Evolutionary conservation across 73 alveolate species (phyloP), one percentile per base, ranked within the genome.

Genomic region (Symbiodinium natans): DNA sequence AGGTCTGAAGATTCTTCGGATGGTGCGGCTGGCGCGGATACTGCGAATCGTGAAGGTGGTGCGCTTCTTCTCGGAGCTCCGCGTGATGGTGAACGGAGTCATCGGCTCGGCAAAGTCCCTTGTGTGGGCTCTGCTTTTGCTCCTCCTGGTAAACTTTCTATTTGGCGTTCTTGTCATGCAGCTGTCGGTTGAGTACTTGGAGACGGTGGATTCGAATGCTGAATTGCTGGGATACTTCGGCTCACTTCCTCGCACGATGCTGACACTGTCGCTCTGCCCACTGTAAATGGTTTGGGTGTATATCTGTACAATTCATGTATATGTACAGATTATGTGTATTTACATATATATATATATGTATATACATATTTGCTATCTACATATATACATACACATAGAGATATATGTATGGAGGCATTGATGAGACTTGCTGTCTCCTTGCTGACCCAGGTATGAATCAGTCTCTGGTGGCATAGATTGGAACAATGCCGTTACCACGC

Each of bases 21-120:
- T 89, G 96, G 96, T 89, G 36, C 96, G 96, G 19, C 75, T 89
- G 74, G 96, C 96, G 54, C 96, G 96, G 87, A 89, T 89, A 25
- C 36, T 89, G 74, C 87, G 96, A 63, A 89, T 89, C 86, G 96
- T 89, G 48, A 83, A 84, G 29, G 96, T 89, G 96, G 96, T 89
- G 87, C 96, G 96, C 63, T 89, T 89, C 87, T 89, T 89, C 48
- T 89, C 96, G 19, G 96, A 89, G 75, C 96, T 89, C 9, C 73
- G 96, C 25, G 88, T 89, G 71, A 89, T 89, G 96, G 87, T 89
- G 80, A 89, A 89, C 31, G 96, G 96, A 75, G 96, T 89, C 54
- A 89, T 89, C 38, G 96, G 96, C 39, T 89, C 96, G 19, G 96
- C 87, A 31, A 89, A 89, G 96, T 89, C 96, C 29, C 75, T 89